A percentile compares a stretch with the other conserved stretches of the same genome.
phyloP scores from a whole-genome alignment of 2,329 filamentous ascomycete species.

The Lecanoromycetidae sp. region DNA sequence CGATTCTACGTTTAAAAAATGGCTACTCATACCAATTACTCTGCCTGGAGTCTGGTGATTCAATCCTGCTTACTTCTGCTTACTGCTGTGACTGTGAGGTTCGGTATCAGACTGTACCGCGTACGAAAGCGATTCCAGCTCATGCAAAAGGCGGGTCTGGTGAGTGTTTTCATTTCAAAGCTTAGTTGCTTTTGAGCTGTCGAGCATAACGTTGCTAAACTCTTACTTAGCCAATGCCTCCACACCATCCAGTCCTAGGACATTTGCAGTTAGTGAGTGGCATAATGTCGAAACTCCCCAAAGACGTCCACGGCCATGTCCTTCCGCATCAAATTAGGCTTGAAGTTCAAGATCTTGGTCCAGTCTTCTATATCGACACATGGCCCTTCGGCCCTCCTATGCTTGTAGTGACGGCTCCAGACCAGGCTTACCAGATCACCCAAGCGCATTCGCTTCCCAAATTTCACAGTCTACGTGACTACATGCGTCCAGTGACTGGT shows the following conservation, averaged over 20 bases:
- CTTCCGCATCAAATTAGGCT: slow-evolving; percentile 18
- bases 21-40: neutral
- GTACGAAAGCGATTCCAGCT: neutral
- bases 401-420: neutral
- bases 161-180: too few relatives aligned
- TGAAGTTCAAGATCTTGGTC: slow-evolving; percentile 19
- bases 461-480: neutral
- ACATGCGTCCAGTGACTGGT: neutral
- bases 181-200: too few relatives aligned
- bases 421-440: neutral
- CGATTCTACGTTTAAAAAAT: neutral
- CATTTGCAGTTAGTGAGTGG: slow-evolving; percentile 19
- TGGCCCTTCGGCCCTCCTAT: slow-evolving; percentile 7
- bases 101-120: neutral
- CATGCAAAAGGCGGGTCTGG: neutral
- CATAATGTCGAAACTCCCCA: slow-evolving; percentile 17
- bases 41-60: neutral
- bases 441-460: neutral
- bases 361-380: slow-evolving; percentile 12
- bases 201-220: too few relatives aligned
- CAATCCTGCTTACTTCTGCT: neutral
- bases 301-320: slow-evolving; percentile 15
- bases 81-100: neutral
- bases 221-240: slow-evolving; percentile 22
- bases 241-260: slow-evolving; percentile 19